Evolutionary conservation across 208 protist genomes (phyloP), one percentile per base, ranked within the genome.

Genomic region (Vickermania spadyakhi): DNA sequence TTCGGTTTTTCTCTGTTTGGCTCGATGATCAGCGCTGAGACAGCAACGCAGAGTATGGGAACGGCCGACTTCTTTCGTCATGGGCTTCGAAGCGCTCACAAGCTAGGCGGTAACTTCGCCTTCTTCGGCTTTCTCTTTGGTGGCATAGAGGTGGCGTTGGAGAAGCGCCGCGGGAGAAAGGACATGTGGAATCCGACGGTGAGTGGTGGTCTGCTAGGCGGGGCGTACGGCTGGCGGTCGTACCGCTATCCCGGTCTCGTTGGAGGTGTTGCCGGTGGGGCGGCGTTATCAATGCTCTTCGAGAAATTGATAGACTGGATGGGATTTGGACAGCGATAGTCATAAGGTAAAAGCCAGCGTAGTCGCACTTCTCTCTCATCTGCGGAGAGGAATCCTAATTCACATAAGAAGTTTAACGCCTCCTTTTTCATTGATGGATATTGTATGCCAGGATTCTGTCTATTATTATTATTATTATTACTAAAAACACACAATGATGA

Each of bases 101-200:
- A 73, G 52, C 66, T 92, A 14, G 90, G 81, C 50, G 45, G 52
- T 53, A 89, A 63, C 61, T 96, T 96, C 58, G 81, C 79, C 60
- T 84, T 83, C 31, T 96, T 96, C 62, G 86, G 86, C 23, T 91
- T 96, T 54, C 68, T 96, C 54, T 94, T 96, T 56, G 83, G 86
- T 14, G 87, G 86, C 2, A 68, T 94, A 21, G 90, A 96, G 71
- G 86, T 92, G 49, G 87, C 85, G 55, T 58, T 96, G 54, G 86
- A 96, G 80, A 96, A 96, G 83, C 86, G 90, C 2, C 84, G 90
- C 14, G 90, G 85, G 4, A 66, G 70, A 22, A 93, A 96, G 66
- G 90, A 96, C 60, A 29, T 72, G 60, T 91, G 75, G 81, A 96
- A 96, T 66, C 79, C 86, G 11, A 86, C 81, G 7, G 57, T 83